These are phyloP conservation scores for Kalanchoe fedtschenkoi DNA, from an alignment of 164 flowering plant genomes.

Conservation along the genomic window DNA sequence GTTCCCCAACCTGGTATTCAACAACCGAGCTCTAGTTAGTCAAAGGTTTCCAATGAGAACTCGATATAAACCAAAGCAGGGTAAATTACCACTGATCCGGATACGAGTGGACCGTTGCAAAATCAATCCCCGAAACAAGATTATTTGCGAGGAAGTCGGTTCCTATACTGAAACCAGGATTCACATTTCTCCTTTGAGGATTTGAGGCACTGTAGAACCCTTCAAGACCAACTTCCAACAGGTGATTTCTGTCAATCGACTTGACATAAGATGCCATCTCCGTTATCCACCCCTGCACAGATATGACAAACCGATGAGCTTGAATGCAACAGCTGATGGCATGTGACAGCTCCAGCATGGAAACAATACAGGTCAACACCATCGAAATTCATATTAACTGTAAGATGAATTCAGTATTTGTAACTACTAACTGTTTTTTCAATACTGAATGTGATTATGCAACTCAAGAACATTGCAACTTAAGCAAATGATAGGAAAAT, in stretches of 20 bases:
- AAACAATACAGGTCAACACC: too few species aligned
- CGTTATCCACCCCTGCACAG: constrained; percentile 46
- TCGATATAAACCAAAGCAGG: too few species aligned
- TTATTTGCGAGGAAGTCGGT: constrained; percentile 64
- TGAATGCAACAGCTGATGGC: too few species aligned
- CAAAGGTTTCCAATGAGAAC: too few species aligned
- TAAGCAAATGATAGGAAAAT: not conserved
- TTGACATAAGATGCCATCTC: constrained; percentile 66
- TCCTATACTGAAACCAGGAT: constrained; percentile 37
- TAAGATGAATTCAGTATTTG: too few species aligned
- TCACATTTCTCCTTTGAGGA: constrained; percentile 33
- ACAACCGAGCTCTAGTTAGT: too few species aligned
- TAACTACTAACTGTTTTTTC: too few species aligned
- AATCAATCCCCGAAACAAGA: constrained; percentile 42
- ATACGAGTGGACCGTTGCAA: constrained; percentile 56
- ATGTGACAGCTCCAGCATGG: too few species aligned
- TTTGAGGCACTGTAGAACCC: constrained; percentile 52
- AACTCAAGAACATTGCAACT: too few species aligned
- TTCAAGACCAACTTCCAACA: constrained; percentile 63
- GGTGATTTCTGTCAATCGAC: constrained; percentile 58
- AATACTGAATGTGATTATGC: too few species aligned
- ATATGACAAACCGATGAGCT: too few species aligned
- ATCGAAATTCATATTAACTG: too few species aligned
- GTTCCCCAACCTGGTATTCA: constrained; percentile 36
- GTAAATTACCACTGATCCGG: constrained; percentile 77